Conservation (phyloP, 176 grass and related monocot genomes). For the Pontederia crassipes region DNA sequence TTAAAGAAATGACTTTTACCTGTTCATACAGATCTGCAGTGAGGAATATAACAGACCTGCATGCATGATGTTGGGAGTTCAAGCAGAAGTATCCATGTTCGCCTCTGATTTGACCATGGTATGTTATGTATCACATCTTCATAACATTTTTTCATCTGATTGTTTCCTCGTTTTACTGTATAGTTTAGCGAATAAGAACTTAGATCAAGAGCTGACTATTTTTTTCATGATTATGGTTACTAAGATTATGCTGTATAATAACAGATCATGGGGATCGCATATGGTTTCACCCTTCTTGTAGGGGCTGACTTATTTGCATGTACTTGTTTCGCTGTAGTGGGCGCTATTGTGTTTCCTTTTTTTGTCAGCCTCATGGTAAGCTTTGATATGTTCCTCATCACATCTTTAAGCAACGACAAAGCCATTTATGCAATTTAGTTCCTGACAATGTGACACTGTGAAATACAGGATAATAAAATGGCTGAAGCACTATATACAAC, state of each 20-base stretch:
- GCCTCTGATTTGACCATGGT: conserved; percentile 12
- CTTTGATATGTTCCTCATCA: conserved; percentile 5
- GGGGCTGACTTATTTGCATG: conserved; percentile 62
- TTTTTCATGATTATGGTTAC: neutral
- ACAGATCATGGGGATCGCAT: conserved; percentile 89
- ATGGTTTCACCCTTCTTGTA: conserved; percentile 74
- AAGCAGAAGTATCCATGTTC: conserved; percentile 5
- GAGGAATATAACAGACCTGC: conserved; percentile 10
- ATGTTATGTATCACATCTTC: neutral
- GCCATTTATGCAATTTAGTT: neutral
- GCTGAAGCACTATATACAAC: conserved; percentile 34
- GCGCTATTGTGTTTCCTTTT: conserved; percentile 62
- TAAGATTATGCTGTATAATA: conserved; percentile 7
- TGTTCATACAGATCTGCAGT: conserved; percentile 9
- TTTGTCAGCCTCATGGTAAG: conserved; percentile 57
- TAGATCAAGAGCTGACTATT: neutral
- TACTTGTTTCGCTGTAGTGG: conserved; percentile 52
- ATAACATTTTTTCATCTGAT: neutral
- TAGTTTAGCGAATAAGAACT: neutral
- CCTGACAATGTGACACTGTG: conserved; percentile 3
- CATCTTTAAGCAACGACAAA: neutral
- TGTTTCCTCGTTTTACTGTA: neutral
- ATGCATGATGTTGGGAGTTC: conserved; percentile 6
- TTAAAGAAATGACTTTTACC: neutral
- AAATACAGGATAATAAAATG: conserved; percentile 50